These are phyloP conservation scores for Aethionema arabicum DNA, from an alignment of 345 rosid genomes.

Conservation along the genomic window DNA sequence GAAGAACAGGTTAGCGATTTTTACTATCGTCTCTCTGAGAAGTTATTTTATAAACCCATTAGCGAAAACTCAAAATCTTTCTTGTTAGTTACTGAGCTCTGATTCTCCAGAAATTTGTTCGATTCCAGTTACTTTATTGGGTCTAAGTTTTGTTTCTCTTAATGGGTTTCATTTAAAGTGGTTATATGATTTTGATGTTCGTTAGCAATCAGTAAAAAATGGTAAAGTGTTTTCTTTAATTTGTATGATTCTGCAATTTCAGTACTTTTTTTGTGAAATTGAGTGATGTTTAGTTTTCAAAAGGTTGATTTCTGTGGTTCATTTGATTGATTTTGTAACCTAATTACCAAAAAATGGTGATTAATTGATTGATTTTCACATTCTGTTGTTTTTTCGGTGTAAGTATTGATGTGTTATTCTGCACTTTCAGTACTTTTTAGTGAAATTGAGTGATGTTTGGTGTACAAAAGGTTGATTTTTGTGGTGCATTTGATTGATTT, in stretches of 20 bases:
- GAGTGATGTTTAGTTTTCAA: background rate
- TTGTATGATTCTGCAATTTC: background rate
- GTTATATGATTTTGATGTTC: background rate
- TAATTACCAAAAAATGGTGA: background rate
- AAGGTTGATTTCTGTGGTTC: background rate
- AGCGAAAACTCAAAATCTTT: background rate
- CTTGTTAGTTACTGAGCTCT: background rate
- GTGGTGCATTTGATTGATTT: background rate
- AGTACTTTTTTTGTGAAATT: background rate
- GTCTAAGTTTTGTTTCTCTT: background rate
- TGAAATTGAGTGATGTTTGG: too few species aligned
- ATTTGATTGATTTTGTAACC: background rate
- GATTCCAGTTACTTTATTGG: background rate
- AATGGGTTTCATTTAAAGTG: background rate
- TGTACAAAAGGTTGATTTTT: background rate
- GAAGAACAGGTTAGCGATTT: conserved; percentile 22
- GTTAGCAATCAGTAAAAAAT: background rate
- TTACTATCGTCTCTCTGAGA: background rate
- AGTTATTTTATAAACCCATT: background rate
- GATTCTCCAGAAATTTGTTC: conserved; percentile 12
- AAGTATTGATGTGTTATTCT: background rate
- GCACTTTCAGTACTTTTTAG: background rate
- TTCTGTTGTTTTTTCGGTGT: conserved; percentile 46
- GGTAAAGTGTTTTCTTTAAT: background rate
- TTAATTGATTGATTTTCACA: conserved; percentile 1